Base-by-base conservation (phyloP, 129 eudicot genomes). In the Ambrosia trifida region DNA sequence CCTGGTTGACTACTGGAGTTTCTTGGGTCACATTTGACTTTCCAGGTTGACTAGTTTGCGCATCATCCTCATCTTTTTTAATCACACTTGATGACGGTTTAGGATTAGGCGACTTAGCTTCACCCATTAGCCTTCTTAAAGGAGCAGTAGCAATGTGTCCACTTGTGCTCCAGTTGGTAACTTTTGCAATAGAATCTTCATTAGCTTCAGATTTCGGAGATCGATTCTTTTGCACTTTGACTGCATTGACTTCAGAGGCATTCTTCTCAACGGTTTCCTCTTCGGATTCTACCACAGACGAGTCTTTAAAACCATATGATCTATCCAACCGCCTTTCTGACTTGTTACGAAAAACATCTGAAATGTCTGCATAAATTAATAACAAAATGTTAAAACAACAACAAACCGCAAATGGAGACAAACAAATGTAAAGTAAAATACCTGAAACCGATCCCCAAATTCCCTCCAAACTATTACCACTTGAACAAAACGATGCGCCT, bases 381-480 rank as follows among this genome's bases (percentile, higher is more conserved):
- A 59, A 59, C 65, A 59, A 32, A 59, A 31, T 31, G 65, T 59
- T 13, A 59, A 59, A 30, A 24, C 65, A 11, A 31, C 7, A 59
- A 59, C 9, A 59, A 31, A 31, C 40, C 17, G 2, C 33, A 59
- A 58, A 58, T 11, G 18, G 3, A 30, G 64, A 30, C 41, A 30
- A 6, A 58, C 5, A 57, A 30, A 58, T 31, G 43, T 12, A 31
- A 31, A 5, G 44, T 40, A 59, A 32, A 31, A 31, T 59, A 59
- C 65, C 97, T 78, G 94, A 83, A 68, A 86, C 81, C 0, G 96
- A 92, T 35, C 91, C 89, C 90, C 86, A 83, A 82, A 86, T 85
- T 56, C 73, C 91, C 49, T 89, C 95, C 75, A 88, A 66, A 73
- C 96, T 86, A 64, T 83, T 76, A 72, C 89, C 83, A 71, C 72